Conservation (phyloP, 2,329 filamentous ascomycete genomes). For the Epichloe uncinata region DNA sequence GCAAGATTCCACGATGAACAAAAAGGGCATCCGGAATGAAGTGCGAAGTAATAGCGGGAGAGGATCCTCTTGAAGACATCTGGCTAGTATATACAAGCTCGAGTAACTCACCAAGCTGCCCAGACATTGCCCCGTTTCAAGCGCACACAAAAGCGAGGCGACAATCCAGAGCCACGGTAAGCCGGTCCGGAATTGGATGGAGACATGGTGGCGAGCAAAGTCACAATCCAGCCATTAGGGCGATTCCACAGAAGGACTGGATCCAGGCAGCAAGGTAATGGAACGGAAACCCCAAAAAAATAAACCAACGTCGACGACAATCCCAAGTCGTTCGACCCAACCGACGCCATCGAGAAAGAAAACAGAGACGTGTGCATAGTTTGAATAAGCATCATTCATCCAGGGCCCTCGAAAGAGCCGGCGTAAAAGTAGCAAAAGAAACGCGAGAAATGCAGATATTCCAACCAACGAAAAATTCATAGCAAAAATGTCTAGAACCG, state of each 20-base stretch:
- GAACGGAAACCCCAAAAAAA: slow-evolving; percentile 11
- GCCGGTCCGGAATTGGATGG: slow-evolving; percentile 6
- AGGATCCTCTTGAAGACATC: slow-evolving; percentile 26
- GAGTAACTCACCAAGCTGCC: slow-evolving; percentile 41
- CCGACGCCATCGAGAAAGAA: slow-evolving; percentile 14
- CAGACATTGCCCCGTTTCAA: slow-evolving; percentile 23
- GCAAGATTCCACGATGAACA: not conserved
- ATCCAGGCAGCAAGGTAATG: slow-evolving; percentile 22
- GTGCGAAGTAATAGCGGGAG: slow-evolving; percentile 4
- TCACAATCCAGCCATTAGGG: slow-evolving; percentile 10
- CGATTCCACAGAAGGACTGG: slow-evolving; percentile 15
- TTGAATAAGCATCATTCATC: slow-evolving; percentile 22
- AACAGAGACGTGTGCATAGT: slow-evolving; percentile 2
- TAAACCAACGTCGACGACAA: not conserved
- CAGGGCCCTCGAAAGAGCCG: slow-evolving; percentile 9
- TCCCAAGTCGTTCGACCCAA: slow-evolving; percentile 7
- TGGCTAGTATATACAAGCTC: slow-evolving; percentile 40
- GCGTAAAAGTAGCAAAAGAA: not conserved
- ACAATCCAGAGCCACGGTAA: slow-evolving; percentile 8
- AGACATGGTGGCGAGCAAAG: slow-evolving; percentile 6
- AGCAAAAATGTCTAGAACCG: slow-evolving; percentile 3
- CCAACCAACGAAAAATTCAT: slow-evolving; percentile 14
- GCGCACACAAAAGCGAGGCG: slow-evolving; percentile 7
- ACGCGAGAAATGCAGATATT: not conserved
- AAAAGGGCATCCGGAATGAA: not conserved